Base-by-base conservation (phyloP, 2,329 filamentous ascomycete species). In the Diatrype stigma region DNA sequence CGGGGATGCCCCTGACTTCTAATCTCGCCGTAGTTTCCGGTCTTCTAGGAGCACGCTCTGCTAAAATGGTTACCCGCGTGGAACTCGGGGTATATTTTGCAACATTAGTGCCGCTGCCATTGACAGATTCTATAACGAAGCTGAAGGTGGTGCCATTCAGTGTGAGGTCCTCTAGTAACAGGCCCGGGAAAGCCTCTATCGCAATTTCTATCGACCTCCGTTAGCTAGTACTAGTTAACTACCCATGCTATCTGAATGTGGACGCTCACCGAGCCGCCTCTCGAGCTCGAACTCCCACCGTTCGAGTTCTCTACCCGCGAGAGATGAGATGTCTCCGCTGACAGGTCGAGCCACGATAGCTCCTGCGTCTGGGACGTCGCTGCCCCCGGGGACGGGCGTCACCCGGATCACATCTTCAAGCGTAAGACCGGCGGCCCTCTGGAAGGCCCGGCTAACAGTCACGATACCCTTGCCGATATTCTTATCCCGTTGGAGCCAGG, bases 401-500 rank as follows among this genome's bases (percentile, higher is more conserved):
- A 95, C 74, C 32, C 69, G 70, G 32, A 80, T 72, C 47, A 83
- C 79, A 46, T 91, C 87, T 16, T 84, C 84, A 3, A 94, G 74
- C 54, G 86, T 86, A 59, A 96, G 80, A 1, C 82, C 82, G 58
- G 87, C 87, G 6, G 82, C 79, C 34, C 88, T 85, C 55, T 89
- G 86, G 49, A 95, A 82, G 6, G 82, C 76, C 55, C 89, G 85
- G 21, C 89, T 85, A 73, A 89, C 82, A 74, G 92, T 79, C 46
- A 88, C 74, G 51, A 90, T 77, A 55, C 85, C 80, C 57, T 82
- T 82, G 62, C 84, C 80, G 58, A 90, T 73, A 60, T 85, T 84
- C 65, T 85, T 79, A 42, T 77, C 75, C 2, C 76, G 73, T 16
- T 77, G 67, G 0, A 73, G 71, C 71, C 77, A 80, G 1, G 79